Evolutionary conservation across 2,329 filamentous ascomycete species (phyloP), one percentile per base, ranked within the genome.

Genomic region (Capronia americana): DNA sequence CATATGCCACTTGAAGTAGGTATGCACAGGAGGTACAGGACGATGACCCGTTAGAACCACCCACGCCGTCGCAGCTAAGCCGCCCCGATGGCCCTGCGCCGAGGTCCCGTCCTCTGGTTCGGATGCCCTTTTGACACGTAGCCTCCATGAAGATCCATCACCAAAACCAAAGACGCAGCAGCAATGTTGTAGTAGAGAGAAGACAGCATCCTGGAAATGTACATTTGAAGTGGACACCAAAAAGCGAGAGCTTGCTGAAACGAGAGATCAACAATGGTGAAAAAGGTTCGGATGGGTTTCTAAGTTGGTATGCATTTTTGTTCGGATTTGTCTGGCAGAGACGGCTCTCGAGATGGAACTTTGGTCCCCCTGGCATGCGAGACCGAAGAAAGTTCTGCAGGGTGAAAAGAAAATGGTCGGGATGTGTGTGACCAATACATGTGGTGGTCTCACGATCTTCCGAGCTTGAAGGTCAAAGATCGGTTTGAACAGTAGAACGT

Each of bases 251-350:
- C 57, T 66, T 69, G 67, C 67, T 69, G 67, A 69, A 69, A 56
- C 56, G 66, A 69, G 63, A 69, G 66, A 69, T 69, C 66, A 69
- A 69, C 59, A 63, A 66, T 61, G 38, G 63, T 58, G 56, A 61
- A 63, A 23, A 57, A 53, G 7, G 46, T n/a, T 41, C 44, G 41
- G 5, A 30, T 55, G 26, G 24, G 7, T 20, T 34, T 61, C 56
- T 61, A 48, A 54, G 26, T 60, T 57, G 41, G 59, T 57, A 24
- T 44, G 56, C 6, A 50, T 64, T 61, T 61, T 57, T 53, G 38
- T 60, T 56, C 54, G 53, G 32, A 58, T 28, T 24, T 51, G 20
- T 51, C 48, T 51, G 17, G 48, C 48, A 51, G 20, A 23, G 10
- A 51, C 48, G 48, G 20, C 20, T 11, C 48, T 51, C 11, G 23